Conservation (phyloP, 2,329 filamentous ascomycete genomes). For the Dothideomycetidae sp. region DNA sequence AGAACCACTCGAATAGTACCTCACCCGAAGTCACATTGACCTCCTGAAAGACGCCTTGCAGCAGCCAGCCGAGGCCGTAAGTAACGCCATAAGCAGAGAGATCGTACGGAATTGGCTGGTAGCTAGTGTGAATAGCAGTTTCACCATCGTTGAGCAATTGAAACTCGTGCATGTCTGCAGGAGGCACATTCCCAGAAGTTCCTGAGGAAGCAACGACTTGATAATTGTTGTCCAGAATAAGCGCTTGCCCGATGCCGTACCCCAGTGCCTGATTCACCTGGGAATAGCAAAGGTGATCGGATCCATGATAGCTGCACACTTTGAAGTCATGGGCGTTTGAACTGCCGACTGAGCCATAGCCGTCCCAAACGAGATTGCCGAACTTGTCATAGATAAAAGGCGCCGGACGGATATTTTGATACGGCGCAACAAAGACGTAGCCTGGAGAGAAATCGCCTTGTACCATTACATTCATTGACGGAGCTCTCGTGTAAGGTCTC, state of each 20-base stretch:
- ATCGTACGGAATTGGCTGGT: conserved; percentile 22
- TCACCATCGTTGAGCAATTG: conserved; percentile 27
- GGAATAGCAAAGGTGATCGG: conserved; percentile 33
- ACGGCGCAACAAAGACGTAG: conserved; percentile 17
- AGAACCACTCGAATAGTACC: conserved; percentile 43
- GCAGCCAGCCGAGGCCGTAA: conserved; percentile 30
- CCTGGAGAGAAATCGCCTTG: conserved; percentile 6
- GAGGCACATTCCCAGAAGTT: conserved; percentile 13
- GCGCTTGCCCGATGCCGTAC: conserved; percentile 31
- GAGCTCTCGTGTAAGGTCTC: not conserved
- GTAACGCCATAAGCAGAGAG: conserved; percentile 23
- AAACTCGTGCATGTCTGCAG: conserved; percentile 35
- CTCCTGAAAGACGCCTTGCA: conserved; percentile 22
- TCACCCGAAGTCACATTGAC: conserved; percentile 37
- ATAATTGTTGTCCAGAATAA: conserved; percentile 33
- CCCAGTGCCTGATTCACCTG: conserved; percentile 31
- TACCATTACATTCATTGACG: conserved; percentile 10
- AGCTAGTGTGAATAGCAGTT: conserved; percentile 17
- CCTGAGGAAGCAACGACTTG: conserved; percentile 29
- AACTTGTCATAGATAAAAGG: conserved; percentile 20
- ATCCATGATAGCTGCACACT: conserved; percentile 31
- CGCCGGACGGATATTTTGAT: conserved; percentile 12
- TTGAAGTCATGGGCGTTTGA: conserved; percentile 31
- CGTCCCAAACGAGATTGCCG: conserved; percentile 16
- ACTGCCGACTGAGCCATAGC: conserved; percentile 29